Percentiles rank a stretch among this genome's conserved stretches.
Conservation (phyloP, 768 basidiomycete species). For the Hericium alpestre region DNA sequence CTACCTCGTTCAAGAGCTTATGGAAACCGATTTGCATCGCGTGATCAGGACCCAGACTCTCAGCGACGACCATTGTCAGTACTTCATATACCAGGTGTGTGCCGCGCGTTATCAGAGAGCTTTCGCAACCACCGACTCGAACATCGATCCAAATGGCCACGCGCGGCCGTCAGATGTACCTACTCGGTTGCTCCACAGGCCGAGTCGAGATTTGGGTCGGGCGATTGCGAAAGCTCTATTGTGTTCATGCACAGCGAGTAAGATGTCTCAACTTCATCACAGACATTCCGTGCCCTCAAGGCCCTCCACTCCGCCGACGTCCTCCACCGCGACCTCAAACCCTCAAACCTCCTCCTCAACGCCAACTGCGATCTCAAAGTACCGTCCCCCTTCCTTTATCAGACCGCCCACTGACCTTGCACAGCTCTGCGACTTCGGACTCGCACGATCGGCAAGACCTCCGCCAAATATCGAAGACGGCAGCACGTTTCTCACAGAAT, state of each 20-base stretch:
- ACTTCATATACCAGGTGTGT: constrained; percentile 89
- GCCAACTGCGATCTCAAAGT: constrained; percentile 96
- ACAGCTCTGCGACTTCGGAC: constrained; percentile 79
- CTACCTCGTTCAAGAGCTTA: constrained; percentile 61
- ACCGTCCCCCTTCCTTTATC: constrained; percentile 8
- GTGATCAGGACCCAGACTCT: constrained; percentile 93
- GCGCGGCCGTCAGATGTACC: not conserved
- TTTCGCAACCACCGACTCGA: not conserved
- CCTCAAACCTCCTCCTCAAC: constrained; percentile 89
- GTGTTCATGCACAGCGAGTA: not conserved
- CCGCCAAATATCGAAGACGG: constrained; percentile 69
- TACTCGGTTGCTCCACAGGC: not conserved
- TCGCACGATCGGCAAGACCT: constrained; percentile 69
- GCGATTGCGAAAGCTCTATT: too few species aligned
- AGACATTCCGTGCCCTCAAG: constrained; percentile 88
- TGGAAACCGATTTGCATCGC: constrained; percentile 94
- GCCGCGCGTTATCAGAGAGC: constrained; percentile 3
- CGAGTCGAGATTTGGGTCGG: too few species aligned
- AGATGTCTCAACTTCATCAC: not conserved
- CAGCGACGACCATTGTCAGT: constrained; percentile 92
- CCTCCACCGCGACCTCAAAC: constrained; percentile 91
- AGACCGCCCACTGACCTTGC: not conserved
- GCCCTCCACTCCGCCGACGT: constrained; percentile 93
- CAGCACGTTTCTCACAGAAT: constrained; percentile 84
- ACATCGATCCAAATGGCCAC: not conserved